These are phyloP conservation scores for Craspedostauros australis DNA, from an alignment of 108 stramenopile genomes.

Conservation along the genomic window DNA sequence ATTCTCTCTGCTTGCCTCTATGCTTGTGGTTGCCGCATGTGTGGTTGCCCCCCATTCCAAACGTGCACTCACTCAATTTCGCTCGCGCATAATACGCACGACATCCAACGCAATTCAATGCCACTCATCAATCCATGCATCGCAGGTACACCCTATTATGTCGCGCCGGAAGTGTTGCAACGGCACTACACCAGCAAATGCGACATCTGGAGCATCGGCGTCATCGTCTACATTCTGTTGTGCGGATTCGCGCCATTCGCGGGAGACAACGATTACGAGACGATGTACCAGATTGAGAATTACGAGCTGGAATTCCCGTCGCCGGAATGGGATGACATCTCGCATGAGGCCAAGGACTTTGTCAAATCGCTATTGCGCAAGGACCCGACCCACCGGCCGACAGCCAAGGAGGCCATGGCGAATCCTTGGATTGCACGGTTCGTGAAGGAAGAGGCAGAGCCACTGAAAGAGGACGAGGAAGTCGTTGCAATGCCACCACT, in stretches of 20 bases:
- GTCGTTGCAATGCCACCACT: too few species aligned
- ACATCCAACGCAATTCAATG: background rate
- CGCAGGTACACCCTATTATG: slow-evolving; percentile 23
- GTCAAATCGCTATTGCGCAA: slow-evolving; percentile 25
- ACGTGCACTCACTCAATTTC: background rate
- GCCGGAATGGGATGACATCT: slow-evolving; percentile 35
- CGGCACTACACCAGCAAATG: slow-evolving; percentile 51
- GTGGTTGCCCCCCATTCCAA: background rate
- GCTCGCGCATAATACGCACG: background rate
- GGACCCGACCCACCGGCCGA: slow-evolving; percentile 27
- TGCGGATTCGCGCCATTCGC: slow-evolving; percentile 65
- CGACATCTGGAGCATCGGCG: slow-evolving; percentile 71
- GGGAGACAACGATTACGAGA: slow-evolving; percentile 25
- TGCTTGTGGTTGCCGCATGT: background rate
- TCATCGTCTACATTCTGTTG: slow-evolving; percentile 60
- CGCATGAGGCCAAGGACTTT: slow-evolving; percentile 41
- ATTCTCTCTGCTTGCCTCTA: background rate
- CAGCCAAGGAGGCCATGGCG: slow-evolving; percentile 38
- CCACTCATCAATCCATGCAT: background rate
- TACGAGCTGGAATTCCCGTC: slow-evolving; percentile 20
- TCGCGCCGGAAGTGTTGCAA: slow-evolving; percentile 48
- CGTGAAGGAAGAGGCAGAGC: background rate
- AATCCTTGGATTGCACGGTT: slow-evolving; percentile 33
- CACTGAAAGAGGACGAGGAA: background rate
- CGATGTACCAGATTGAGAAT: slow-evolving; percentile 6